phyloP scores from a whole-genome alignment of 345 rosid species.

The Passiflora organensis region DNA sequence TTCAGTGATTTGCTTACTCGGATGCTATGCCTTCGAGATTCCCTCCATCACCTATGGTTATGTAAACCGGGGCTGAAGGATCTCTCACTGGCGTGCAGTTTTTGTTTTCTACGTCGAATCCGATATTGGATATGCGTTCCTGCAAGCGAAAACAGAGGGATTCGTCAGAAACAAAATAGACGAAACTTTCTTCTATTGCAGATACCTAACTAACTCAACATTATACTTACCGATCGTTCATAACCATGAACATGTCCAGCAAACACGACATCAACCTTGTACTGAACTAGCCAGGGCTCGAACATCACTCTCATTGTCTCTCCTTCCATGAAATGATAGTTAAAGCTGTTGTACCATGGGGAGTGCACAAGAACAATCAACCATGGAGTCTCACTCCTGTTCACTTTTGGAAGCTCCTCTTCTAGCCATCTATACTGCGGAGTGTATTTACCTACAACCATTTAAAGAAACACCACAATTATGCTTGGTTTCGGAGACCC shows the following conservation, averaged over 20 bases:
- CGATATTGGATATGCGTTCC: slow-evolving; percentile 30
- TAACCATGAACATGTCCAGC: slow-evolving; percentile 40
- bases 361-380: slow-evolving; percentile 32
- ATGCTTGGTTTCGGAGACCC: no score
- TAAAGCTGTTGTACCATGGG: slow-evolving; percentile 34
- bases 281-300: slow-evolving; percentile 30
- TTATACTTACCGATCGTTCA: slow-evolving; percentile 28
- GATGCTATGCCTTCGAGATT: slow-evolving; percentile 36
- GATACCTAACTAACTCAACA: no score
- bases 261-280: slow-evolving; percentile 35
- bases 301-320: slow-evolving; percentile 34
- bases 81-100: slow-evolving; percentile 20
- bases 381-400: slow-evolving; percentile 38
- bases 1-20: slow-evolving; percentile 6
- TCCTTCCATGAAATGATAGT: slow-evolving; percentile 41
- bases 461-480: no score
- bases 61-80: slow-evolving; percentile 28
- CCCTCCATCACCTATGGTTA: slow-evolving; percentile 40
- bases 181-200: no score
- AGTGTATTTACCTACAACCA: slow-evolving; percentile 24
- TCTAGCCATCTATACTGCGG: slow-evolving; percentile 33
- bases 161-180: neutral
- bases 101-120: slow-evolving; percentile 31
- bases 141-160: slow-evolving; percentile 1
- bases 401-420: slow-evolving; percentile 28